phyloP scores from a whole-genome alignment of 1,284 basidiomycete species.

The Melanopsichium pennsylvanicum region DNA sequence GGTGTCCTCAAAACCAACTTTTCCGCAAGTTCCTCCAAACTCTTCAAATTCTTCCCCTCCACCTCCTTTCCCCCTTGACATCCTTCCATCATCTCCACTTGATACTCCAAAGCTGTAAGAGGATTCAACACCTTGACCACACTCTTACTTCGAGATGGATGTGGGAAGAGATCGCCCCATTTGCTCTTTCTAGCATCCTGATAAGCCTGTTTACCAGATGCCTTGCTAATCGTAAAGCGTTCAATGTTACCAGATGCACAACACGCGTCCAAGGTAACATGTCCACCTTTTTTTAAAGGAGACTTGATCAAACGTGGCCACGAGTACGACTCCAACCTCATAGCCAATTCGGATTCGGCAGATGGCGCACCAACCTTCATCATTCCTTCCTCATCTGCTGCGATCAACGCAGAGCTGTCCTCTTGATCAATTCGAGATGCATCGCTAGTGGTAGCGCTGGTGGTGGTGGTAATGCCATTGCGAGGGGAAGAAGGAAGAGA shows the following conservation, averaged over 20 bases:
- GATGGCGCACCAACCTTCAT: slow-evolving; percentile 4
- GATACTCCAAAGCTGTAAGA: slow-evolving; percentile 20
- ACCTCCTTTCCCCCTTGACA: background rate
- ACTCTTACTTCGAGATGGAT: slow-evolving; percentile 64
- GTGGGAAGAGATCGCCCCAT: slow-evolving; percentile 96
- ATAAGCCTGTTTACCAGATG: slow-evolving; percentile 90
- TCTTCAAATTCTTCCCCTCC: slow-evolving; percentile 1
- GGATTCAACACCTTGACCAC: slow-evolving; percentile 36
- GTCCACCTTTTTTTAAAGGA: slow-evolving; percentile 89
- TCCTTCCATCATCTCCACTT: background rate
- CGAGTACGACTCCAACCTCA: slow-evolving; percentile 48
- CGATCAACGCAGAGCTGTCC: too few relatives aligned
- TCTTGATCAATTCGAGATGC: too few relatives aligned
- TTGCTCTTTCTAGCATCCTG: slow-evolving; percentile 91
- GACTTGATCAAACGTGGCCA: slow-evolving; percentile 93
- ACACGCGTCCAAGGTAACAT: slow-evolving; percentile 91
- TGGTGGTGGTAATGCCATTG: too few relatives aligned
- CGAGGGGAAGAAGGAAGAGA: background rate
- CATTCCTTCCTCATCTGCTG: background rate
- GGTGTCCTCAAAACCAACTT: slow-evolving; percentile 15
- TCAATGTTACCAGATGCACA: slow-evolving; percentile 83
- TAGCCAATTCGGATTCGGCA: slow-evolving; percentile 26
- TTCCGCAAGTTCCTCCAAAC: too few relatives aligned
- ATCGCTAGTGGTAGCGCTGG: background rate
- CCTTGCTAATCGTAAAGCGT: slow-evolving; percentile 87